phyloP scores from a whole-genome alignment of 2,329 filamentous ascomycete species.

The Sarocladium oryzae region DNA sequence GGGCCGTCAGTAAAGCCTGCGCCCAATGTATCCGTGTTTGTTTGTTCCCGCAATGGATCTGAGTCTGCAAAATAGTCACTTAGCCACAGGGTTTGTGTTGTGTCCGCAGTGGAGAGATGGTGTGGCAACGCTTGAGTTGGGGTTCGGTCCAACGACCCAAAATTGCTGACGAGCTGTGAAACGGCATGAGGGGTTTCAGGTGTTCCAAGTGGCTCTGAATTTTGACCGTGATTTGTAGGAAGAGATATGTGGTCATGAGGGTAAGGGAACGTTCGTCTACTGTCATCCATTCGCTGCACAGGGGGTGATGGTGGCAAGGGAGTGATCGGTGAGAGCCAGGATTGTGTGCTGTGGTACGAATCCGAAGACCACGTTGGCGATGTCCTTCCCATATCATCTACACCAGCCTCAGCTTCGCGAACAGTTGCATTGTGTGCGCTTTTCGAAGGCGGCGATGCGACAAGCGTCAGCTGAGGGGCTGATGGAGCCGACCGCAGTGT shows the following conservation, averaged over 20 bases:
- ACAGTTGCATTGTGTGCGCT: background rate
- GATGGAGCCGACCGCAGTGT: conserved; percentile 1
- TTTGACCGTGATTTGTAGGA: conserved; percentile 14
- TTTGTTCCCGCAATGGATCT: background rate
- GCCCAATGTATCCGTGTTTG: too few species aligned
- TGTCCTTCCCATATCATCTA: conserved; percentile 15
- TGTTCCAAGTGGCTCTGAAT: background rate
- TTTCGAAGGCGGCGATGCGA: conserved; percentile 2
- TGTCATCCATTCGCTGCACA: conserved; percentile 31
- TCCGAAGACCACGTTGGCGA: conserved; percentile 42
- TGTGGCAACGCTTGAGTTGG: background rate
- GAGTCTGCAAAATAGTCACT: too few species aligned
- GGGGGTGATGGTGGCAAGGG: conserved; percentile 40
- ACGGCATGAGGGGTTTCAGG: background rate
- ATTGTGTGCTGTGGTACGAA: conserved; percentile 49
- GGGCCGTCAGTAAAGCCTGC: background rate
- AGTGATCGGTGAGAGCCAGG: conserved; percentile 36
- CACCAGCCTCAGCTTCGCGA: conserved; percentile 12
- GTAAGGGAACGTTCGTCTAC: conserved; percentile 28
- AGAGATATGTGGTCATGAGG: conserved; percentile 33
- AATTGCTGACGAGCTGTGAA: background rate
- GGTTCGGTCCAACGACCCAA: background rate
- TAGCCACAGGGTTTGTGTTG: too few species aligned
- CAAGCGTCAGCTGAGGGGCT: background rate
- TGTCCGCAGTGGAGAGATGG: background rate